Evolutionary conservation across 1,139 yeast species (phyloP).

Genomic region (Candida tropicalis): DNA sequence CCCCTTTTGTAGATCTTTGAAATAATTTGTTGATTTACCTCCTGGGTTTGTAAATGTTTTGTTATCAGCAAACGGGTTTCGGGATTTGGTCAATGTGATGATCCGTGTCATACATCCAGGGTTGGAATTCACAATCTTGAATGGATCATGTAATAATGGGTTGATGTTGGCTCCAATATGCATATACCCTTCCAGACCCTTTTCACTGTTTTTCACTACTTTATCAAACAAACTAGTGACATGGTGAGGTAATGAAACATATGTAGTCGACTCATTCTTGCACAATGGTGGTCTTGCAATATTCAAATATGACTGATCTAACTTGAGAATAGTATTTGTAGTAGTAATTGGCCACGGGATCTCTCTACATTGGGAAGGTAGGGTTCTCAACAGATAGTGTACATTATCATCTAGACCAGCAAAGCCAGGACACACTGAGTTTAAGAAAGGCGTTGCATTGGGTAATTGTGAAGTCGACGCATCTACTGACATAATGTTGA

Average conservation of each 20-base stretch:
- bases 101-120: constrained; percentile 53
- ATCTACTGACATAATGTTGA: neutral
- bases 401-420: constrained; percentile 36
- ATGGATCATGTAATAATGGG: constrained; percentile 56
- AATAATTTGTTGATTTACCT: constrained; percentile 34
- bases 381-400: constrained; percentile 28
- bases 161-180: constrained; percentile 60
- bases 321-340: constrained; percentile 22
- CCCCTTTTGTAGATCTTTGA: constrained; percentile 5
- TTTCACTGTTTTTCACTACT: constrained; percentile 29
- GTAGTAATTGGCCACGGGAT: constrained; percentile 40
- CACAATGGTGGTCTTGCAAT: constrained; percentile 41
- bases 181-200: constrained; percentile 47
- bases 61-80: constrained; percentile 11
- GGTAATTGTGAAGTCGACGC: neutral
- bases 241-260: constrained; percentile 46
- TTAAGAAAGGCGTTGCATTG: constrained; percentile 28
- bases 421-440: constrained; percentile 45
- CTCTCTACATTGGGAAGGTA: constrained; percentile 15
- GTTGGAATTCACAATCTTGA: constrained; percentile 51
- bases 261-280: constrained; percentile 41
- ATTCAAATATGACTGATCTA: constrained; percentile 36
- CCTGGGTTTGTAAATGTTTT: constrained; percentile 24
- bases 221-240: constrained; percentile 35
- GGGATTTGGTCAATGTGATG: constrained; percentile 19